Conservation (phyloP, 2,329 filamentous ascomycete genomes). For the Diaporthe sp. region DNA sequence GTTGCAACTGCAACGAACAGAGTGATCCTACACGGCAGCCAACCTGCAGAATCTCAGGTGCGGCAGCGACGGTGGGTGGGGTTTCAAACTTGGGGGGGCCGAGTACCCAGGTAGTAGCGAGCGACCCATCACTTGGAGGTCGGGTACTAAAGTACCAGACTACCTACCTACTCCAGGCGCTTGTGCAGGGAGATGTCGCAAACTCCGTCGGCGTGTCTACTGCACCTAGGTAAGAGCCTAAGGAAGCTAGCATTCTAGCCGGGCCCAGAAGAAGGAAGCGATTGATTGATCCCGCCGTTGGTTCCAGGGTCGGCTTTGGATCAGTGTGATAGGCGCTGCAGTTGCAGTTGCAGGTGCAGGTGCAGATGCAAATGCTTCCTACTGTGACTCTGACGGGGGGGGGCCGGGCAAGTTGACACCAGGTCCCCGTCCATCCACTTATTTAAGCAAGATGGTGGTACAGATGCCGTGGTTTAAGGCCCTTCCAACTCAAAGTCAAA, state of each 20-base stretch:
- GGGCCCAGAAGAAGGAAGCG: constrained; percentile 26
- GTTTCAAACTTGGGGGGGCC: background rate
- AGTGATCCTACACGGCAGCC: background rate
- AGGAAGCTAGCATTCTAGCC: constrained; percentile 19
- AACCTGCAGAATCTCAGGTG: constrained; percentile 21
- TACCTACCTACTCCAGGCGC: background rate
- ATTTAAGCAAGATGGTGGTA: background rate
- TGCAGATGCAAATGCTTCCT: constrained; percentile 21
- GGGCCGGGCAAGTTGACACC: background rate
- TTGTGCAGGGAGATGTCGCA: background rate
- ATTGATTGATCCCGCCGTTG: constrained; percentile 23
- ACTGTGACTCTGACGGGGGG: constrained; percentile 4
- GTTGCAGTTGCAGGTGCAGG: constrained; percentile 1
- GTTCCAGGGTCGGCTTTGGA: constrained; percentile 3
- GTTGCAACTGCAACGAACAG: constrained; percentile 18
- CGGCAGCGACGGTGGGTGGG: constrained; percentile 1
- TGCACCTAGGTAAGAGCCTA: constrained; percentile 4
- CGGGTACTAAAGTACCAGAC: background rate
- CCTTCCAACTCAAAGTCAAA: background rate
- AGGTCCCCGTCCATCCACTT: background rate
- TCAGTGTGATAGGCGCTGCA: constrained; percentile 16
- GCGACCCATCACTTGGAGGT: background rate
- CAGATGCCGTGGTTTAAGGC: background rate
- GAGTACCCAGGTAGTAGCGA: background rate
- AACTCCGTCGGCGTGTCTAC: constrained; percentile 11